Percentiles rank a stretch among this genome's conserved stretches.
These are phyloP conservation scores for Pinus albicaulis DNA, from an alignment of 75 land plant genomes.

Conservation along the genomic window DNA sequence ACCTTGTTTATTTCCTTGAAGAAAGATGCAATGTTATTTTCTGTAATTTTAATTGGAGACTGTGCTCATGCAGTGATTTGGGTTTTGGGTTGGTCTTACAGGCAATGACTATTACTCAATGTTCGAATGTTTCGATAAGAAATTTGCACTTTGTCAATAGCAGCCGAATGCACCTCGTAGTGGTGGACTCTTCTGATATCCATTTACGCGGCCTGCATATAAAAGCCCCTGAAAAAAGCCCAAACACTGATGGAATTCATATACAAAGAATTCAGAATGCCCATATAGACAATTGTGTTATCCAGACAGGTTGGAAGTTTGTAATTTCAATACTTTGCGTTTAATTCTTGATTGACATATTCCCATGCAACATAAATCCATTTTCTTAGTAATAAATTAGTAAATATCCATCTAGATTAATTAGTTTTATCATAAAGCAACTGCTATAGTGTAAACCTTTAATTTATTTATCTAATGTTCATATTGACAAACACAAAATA, in stretches of 20 bases:
- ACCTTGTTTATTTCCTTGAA: background rate
- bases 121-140: slow-evolving; percentile 18
- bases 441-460: too few species aligned
- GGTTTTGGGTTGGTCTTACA: slow-evolving; percentile 8
- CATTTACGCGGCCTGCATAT: slow-evolving; percentile 22
- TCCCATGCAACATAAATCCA: too few species aligned
- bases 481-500: too few species aligned
- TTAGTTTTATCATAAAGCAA: too few species aligned
- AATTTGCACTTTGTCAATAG: slow-evolving; percentile 26
- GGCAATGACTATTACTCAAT: slow-evolving; percentile 23
- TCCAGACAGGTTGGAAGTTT: slow-evolving; percentile 18
- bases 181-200: slow-evolving; percentile 35
- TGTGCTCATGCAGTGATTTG: too few species aligned
- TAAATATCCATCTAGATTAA: too few species aligned
- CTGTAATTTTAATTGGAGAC: too few species aligned
- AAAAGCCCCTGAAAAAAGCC: slow-evolving; percentile 46
- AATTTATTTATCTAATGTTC: too few species aligned
- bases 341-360: too few species aligned
- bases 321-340: too few species aligned
- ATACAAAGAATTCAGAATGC: slow-evolving; percentile 16
- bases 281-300: slow-evolving; percentile 7
- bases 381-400: too few species aligned
- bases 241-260: slow-evolving; percentile 56
- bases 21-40: too few species aligned
- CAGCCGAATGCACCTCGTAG: slow-evolving; percentile 42